Conservation (phyloP, 2,329 filamentous ascomycete genomes). For the Hymenoscyphus fructigenus region DNA sequence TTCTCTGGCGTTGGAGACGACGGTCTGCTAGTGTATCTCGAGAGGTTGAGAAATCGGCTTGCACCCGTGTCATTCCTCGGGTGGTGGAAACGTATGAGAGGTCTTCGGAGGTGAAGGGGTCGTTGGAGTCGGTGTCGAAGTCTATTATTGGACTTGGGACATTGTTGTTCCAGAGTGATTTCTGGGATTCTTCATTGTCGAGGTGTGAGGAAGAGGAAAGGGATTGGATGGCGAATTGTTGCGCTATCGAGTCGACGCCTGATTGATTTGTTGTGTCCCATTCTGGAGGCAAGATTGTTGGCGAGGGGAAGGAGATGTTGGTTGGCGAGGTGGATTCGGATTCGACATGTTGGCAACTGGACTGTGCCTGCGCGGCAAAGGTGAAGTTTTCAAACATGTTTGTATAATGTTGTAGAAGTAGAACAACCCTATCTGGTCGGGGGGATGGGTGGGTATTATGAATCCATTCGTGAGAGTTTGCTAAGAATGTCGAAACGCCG, state of each 20-base stretch:
- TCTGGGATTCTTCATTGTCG: conserved; percentile 20
- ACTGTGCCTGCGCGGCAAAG: conserved; percentile 27
- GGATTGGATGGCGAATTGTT: conserved; percentile 12
- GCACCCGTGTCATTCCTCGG: conserved; percentile 14
- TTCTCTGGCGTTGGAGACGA: conserved; percentile 29
- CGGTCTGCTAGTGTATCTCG: conserved; percentile 17
- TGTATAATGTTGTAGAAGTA: conserved; percentile 21
- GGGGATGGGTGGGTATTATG: conserved; percentile 4
- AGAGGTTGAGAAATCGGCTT: conserved; percentile 15
- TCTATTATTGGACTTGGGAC: conserved; percentile 18
- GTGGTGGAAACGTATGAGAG: conserved; percentile 20
- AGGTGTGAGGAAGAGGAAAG: conserved; percentile 3
- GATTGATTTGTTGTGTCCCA: conserved; percentile 5
- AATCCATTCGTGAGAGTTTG: conserved; percentile 12
- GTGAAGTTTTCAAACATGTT: conserved; percentile 34
- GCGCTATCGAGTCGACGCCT: conserved; percentile 14
- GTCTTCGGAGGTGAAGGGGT: conserved; percentile 11
- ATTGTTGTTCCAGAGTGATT: conserved; percentile 19
- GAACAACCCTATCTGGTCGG: background rate
- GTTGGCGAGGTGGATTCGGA: conserved; percentile 23
- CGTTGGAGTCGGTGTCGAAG: conserved; percentile 8
- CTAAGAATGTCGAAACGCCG: conserved; percentile 9
- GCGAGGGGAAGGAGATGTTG: conserved; percentile 27
- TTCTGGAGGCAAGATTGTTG: conserved; percentile 4
- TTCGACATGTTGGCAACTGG: conserved; percentile 12